Base-by-base conservation (phyloP, 2,329 filamentous ascomycete genomes). In the Aspergillus cejpii region DNA sequence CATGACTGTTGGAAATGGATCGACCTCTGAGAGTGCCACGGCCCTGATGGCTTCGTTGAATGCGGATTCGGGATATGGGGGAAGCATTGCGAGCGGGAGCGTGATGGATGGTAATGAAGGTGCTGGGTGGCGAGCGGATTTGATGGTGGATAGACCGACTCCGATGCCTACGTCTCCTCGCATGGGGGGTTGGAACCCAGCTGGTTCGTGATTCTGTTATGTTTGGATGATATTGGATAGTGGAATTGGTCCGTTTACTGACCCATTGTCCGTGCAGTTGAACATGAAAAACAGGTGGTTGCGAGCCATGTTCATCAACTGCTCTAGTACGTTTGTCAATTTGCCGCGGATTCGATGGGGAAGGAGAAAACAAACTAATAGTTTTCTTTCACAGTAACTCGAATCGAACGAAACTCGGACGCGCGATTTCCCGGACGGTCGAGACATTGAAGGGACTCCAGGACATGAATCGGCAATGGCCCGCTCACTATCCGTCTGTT, bases 231-330 rank as follows among this genome's bases (percentile, higher is more conserved):
- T 20, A 19, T 17, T 12, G n/a, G 23, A 20, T 28, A 6, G 27
- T 37, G 20, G 17, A 29, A 39, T 28, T 44, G 6, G 7, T 7
- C 6, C 10, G 19, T 6, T 37, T 39, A 33, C 57, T 62, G 45
- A 62, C 43, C 5, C n/a, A 14, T 27, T n/a, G 29, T 14, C 26
- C 23, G 55, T 47, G 51, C 61, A 65, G 72, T 73, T 36, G 81
- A 85, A 41, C 73, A 80, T 52, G 84, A 87, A 60, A 78, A 78
- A 58, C 78, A 79, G 54, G 73, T 78, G 36, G 80, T 91, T 54
- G 84, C 87, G 28, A 86, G 84, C 61, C 87, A 94, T 67, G 81
- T 96, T 39, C 85, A 94, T 61, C 92, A 97, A 70, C 78, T 97
- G 53, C 87, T 87, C 75, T 96, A 95, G 72, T 74, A 69, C 42